Conservation (phyloP, 2,329 filamentous ascomycete genomes). For the Epichloe hybrida region DNA sequence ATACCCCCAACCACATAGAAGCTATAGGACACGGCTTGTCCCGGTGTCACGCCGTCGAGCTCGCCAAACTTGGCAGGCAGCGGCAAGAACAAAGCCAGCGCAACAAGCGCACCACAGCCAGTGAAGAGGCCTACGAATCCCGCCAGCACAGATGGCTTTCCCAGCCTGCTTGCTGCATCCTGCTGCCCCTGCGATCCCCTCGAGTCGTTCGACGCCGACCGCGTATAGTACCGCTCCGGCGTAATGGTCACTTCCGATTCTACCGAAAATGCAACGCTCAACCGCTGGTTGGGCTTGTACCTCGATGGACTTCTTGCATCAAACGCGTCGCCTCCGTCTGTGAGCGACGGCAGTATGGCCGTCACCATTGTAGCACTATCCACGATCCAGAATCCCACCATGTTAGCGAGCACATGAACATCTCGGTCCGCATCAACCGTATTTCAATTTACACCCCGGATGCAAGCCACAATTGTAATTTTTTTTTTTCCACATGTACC, state of each 20-base stretch:
- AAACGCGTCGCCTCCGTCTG: conserved; percentile 31
- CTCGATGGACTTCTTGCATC: conserved; percentile 13
- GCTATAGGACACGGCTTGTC: conserved; percentile 63
- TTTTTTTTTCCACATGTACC: no score
- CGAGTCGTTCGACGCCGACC: conserved; percentile 19
- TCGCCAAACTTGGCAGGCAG: conserved; percentile 68
- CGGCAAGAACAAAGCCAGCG: conserved; percentile 70
- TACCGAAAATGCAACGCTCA: conserved; percentile 52
- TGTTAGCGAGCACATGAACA: background rate
- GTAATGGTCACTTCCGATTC: conserved; percentile 67
- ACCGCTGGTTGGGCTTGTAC: conserved; percentile 29
- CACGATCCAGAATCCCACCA: background rate
- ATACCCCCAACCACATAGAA: conserved; percentile 77
- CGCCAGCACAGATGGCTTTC: conserved; percentile 52
- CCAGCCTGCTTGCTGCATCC: conserved; percentile 15
- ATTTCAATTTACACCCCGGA: background rate
- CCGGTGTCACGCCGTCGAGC: conserved; percentile 56
- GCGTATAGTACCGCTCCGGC: conserved; percentile 45
- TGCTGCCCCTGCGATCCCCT: conserved; percentile 5
- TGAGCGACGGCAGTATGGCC: conserved; percentile 68
- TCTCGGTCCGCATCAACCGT: background rate
- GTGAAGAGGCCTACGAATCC: conserved; percentile 88
- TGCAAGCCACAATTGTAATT: no score
- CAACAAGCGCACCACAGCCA: conserved; percentile 79
- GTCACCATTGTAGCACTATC: conserved; percentile 83